Evolutionary conservation across 768 basidiomycete species (phyloP), one percentile per base, ranked within the genome.

Genomic region (Hericium coralloides): DNA sequence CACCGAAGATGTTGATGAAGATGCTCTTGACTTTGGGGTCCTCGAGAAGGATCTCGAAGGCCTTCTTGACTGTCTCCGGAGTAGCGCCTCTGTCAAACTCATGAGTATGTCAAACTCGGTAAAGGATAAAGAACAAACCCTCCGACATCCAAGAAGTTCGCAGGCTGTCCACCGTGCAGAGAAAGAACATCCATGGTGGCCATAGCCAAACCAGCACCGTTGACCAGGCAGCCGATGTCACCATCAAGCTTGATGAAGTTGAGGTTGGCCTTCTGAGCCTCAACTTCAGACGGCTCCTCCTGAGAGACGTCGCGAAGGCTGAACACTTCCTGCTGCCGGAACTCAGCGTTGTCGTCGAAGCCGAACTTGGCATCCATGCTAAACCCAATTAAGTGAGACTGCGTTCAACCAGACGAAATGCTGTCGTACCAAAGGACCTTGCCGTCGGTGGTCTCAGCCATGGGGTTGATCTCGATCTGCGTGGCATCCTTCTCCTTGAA

Each of bases 281-380:
- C 93, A 36, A 99, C 95, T 72, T 99, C 97, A 26, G 93, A 95
- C 18, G 94, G 83, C 67, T 98, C 94, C 72, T 99, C 97, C 71
- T 99, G 97, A 0, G 92, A 83, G 56, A 89, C 80, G 68, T 99
- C 97, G 55, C 97, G 85, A 55, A 99, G 79, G 55, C 74, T 78
- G 68, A 95, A 97, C 59, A 98, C 70, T 64, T 95, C 93, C 66
- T 84, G 73, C 68, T 99, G 97, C 59, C 97, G 88, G 83, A 99
- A 99, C 68, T 94, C 93, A 38, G 97, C 97, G 68, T 99, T 98
- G 70, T 99, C 97, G 66, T 99, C 97, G 66, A 99, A 99, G n/a
- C 94, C 93, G 60, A 98, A 92, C 73, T 99, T 99, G 70, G 97
- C 97, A 71, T 99, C 97, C 97, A 99, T 98, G 77, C 95, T 95